Evolutionary conservation across 768 basidiomycete genomes (phyloP).

Genomic region (Mrakia gelida): DNA sequence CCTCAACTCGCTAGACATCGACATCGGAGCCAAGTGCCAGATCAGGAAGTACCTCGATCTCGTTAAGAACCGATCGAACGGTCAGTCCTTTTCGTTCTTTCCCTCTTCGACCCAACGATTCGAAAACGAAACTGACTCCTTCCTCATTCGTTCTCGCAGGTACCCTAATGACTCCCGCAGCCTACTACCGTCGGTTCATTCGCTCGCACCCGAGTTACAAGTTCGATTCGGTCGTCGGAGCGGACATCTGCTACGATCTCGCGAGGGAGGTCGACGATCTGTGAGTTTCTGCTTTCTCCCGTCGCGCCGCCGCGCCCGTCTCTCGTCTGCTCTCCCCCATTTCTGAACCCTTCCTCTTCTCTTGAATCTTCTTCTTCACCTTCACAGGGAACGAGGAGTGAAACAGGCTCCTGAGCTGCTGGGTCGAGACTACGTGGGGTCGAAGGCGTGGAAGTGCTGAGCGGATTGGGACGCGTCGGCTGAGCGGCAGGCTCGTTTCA

Average conservation of each 20-base stretch:
- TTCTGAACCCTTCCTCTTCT: background rate
- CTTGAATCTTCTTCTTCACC: too few species aligned
- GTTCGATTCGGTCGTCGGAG: conserved; percentile 82
- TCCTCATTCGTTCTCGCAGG: conserved; percentile 50
- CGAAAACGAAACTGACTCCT: conserved; percentile 8
- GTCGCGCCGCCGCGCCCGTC: too few species aligned
- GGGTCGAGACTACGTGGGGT: conserved; percentile 11
- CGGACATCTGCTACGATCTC: conserved; percentile 87
- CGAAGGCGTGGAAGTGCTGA: background rate
- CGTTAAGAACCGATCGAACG: conserved; percentile 70
- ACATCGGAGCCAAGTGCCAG: conserved; percentile 55
- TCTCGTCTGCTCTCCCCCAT: background rate
- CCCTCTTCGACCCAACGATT: background rate
- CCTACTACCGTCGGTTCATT: conserved; percentile 91
- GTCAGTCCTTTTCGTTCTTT: conserved; percentile 48
- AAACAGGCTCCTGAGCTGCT: conserved; percentile 20
- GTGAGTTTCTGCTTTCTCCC: too few species aligned
- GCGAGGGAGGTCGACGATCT: conserved; percentile 25
- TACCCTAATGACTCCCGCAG: conserved; percentile 74
- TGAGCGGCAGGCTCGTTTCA: background rate
- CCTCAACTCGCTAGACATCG: conserved; percentile 76
- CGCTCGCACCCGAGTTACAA: conserved; percentile 85
- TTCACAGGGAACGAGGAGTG: background rate
- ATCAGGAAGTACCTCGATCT: conserved; percentile 76
- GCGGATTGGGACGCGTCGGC: too few species aligned